phyloP scores from a whole-genome alignment of 306 rosid species.

The Citrullus amarus region DNA sequence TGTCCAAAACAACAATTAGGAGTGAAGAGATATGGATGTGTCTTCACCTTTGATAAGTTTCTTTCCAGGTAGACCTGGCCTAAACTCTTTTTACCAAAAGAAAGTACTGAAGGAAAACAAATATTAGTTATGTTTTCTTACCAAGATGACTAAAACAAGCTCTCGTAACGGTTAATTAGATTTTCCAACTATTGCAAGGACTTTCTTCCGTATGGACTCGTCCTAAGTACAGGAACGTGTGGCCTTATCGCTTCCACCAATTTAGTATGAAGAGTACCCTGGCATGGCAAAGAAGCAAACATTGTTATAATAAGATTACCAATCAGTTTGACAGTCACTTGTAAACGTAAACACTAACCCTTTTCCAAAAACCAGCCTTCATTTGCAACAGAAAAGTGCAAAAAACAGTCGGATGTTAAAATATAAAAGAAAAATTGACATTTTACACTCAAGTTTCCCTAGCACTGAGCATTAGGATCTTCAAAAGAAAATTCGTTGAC shows the following conservation, averaged over 20 bases:
- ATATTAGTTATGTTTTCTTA: not conserved
- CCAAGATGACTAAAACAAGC: not conserved
- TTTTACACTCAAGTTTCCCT: not conserved
- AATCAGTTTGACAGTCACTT: not conserved
- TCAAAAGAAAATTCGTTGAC: not conserved
- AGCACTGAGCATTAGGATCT: not conserved
- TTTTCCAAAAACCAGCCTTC: not conserved
- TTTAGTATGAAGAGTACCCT: conserved; percentile 29
- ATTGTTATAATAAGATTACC: not conserved
- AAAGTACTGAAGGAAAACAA: not conserved
- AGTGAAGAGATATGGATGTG: not conserved
- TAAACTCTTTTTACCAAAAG: not conserved
- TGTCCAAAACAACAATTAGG: not conserved
- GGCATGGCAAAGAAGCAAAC: not conserved
- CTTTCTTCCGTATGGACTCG: conserved; percentile 42
- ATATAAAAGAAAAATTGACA: not conserved
- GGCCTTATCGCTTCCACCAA: conserved; percentile 35
- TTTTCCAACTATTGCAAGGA: conserved; percentile 30
- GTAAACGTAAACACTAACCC: too few relatives aligned
- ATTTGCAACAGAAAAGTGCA: not conserved
- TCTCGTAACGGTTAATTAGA: not conserved
- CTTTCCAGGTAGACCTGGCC: not conserved
- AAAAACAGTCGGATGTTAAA: not conserved
- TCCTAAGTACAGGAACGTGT: conserved; percentile 26
- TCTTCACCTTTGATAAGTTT: conserved; percentile 1